A percentile compares a stretch with the other conserved stretches of the same genome.
These are phyloP conservation scores for Candida chauliodis DNA, from an alignment of 805 yeast genomes.

Conservation along the genomic window DNA sequence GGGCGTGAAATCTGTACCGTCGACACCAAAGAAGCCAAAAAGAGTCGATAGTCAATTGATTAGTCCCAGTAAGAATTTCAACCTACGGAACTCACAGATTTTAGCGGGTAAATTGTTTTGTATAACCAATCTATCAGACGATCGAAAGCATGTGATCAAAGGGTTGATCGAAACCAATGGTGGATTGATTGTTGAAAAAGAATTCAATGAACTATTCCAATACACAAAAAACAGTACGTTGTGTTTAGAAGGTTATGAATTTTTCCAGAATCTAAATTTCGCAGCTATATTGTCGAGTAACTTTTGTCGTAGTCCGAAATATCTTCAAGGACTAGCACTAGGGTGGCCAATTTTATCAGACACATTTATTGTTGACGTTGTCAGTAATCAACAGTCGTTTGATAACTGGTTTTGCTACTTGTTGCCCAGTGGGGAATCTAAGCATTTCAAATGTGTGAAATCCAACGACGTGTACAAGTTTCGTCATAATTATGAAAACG, in stretches of 20 bases:
- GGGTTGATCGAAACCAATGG: slow-evolving; percentile 40
- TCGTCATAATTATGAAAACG: slow-evolving; percentile 30
- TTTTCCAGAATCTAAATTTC: slow-evolving; percentile 36
- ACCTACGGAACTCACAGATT: slow-evolving; percentile 6
- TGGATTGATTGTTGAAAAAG: slow-evolving; percentile 34
- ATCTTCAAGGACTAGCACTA: slow-evolving; percentile 68
- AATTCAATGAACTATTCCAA: slow-evolving; percentile 23
- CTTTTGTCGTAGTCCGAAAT: slow-evolving; percentile 66
- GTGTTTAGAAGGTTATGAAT: slow-evolving; percentile 7
- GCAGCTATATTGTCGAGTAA: slow-evolving; percentile 63
- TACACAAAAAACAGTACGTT: slow-evolving; percentile 6
- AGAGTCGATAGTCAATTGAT: slow-evolving; percentile 4
- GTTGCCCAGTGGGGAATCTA: slow-evolving; percentile 71
- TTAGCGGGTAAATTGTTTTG: slow-evolving; percentile 28
- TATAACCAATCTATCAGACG: slow-evolving; percentile 34
- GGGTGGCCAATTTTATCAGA: slow-evolving; percentile 84
- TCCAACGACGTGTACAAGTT: slow-evolving; percentile 50
- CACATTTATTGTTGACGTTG: slow-evolving; percentile 51
- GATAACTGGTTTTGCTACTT: slow-evolving; percentile 51
- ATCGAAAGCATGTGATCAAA: slow-evolving; percentile 30
- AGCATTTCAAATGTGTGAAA: slow-evolving; percentile 37
- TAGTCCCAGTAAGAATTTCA: slow-evolving; percentile 3
- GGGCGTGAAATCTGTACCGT: slow-evolving; percentile 9
- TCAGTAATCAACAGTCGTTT: slow-evolving; percentile 20
- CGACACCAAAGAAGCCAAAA: slow-evolving; percentile 6